phyloP scores from a whole-genome alignment of 306 rosid species.

The Rosa multiflora region DNA sequence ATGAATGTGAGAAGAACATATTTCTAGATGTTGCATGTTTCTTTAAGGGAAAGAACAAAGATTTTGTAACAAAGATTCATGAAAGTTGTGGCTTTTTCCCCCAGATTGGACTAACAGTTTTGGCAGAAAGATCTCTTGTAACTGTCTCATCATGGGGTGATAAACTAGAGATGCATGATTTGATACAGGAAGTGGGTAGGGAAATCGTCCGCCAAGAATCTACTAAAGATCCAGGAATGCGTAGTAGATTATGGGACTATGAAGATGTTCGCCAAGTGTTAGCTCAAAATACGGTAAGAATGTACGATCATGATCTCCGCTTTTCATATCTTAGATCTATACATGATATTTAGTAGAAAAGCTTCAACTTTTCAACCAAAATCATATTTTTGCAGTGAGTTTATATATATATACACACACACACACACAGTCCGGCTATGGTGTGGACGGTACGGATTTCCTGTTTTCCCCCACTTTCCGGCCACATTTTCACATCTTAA shows the following conservation, averaged over 20 bases:
- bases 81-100: conserved; percentile 27
- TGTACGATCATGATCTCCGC: neutral
- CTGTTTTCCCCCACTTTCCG: too few species aligned
- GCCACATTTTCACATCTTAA: too few species aligned
- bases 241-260: neutral
- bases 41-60: conserved; percentile 33
- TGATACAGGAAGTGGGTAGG: neutral
- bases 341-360: too few species aligned
- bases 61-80: conserved; percentile 16
- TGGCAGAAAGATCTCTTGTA: neutral
- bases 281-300: neutral
- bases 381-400: too few species aligned
- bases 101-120: conserved; percentile 23
- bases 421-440: too few species aligned
- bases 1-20: neutral
- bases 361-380: too few species aligned
- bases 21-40: conserved; percentile 26
- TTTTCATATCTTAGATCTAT: too few species aligned
- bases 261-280: conserved; percentile 6
- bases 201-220: neutral
- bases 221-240: neutral
- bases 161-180: conserved; percentile 7
- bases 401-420: too few species aligned
- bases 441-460: too few species aligned
- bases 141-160: conserved; percentile 2